These are phyloP conservation scores for Entophlyctis luteolus DNA, from an alignment of 192 early-diverging fungal species.

Conservation along the genomic window DNA sequence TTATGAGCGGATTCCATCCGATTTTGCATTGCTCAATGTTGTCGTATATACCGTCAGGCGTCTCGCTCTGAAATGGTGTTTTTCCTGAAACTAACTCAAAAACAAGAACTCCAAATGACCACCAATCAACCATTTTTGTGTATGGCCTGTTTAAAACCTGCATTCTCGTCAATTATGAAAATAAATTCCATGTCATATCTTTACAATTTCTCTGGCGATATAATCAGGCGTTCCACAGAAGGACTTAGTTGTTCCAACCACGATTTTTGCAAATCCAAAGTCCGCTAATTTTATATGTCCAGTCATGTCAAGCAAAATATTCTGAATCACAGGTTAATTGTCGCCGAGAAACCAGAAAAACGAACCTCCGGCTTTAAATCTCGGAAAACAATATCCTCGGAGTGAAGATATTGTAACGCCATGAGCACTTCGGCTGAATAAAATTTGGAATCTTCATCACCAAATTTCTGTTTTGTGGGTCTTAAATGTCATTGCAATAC, in stretches of 20 bases:
- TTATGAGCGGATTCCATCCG: slow-evolving; percentile 39
- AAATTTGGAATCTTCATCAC: slow-evolving; percentile 69
- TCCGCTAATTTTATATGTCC: slow-evolving; percentile 94
- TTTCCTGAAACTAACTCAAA: slow-evolving; percentile 72
- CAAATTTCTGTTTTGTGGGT: slow-evolving; percentile 49
- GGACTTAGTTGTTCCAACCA: slow-evolving; percentile 86
- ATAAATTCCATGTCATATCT: not conserved
- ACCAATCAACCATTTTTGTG: slow-evolving; percentile 95
- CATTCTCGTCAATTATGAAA: not conserved
- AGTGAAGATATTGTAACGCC: slow-evolving; percentile 73
- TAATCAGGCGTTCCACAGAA: slow-evolving; percentile 99
- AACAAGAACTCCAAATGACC: slow-evolving; percentile 92
- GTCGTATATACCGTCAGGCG: slow-evolving; percentile 46
- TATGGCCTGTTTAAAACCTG: slow-evolving; percentile 76
- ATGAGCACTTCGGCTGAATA: slow-evolving; percentile 71
- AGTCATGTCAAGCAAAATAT: slow-evolving; percentile 91
- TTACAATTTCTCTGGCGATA: slow-evolving; percentile 79
- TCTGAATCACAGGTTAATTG: slow-evolving; percentile 36
- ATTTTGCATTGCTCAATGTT: slow-evolving; percentile 47
- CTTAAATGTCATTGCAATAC: not conserved
- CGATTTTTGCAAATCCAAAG: slow-evolving; percentile 94
- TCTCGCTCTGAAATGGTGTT: slow-evolving; percentile 79
- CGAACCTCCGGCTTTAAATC: slow-evolving; percentile 70
- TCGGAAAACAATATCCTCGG: slow-evolving; percentile 69
- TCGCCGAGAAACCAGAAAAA: not conserved